Base-by-base conservation (phyloP, 495 filamentous ascomycete genomes). In the Staphylotrichum longicolle region DNA sequence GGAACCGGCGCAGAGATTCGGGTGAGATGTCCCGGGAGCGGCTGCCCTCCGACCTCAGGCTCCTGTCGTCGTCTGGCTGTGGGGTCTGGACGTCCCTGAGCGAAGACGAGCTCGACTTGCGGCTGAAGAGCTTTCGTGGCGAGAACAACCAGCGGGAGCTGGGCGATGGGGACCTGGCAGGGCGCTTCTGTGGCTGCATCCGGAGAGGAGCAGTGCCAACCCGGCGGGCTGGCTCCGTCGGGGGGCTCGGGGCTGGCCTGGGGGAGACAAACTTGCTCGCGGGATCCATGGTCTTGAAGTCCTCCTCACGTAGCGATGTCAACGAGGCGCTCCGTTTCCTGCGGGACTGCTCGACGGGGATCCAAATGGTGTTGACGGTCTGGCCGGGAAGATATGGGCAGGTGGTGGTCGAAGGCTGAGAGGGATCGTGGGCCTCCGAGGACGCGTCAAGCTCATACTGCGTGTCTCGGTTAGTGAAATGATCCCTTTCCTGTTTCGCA, bases 331-430 rank as follows among this genome's bases (percentile, higher is more conserved):
- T 83, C 30, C 81, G 77, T 47, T 72, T 66, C 45, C 80, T 73
- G 40, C 75, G 72, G 55, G 82, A 76, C 10, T 82, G 80, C 72
- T 95, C 86, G 55, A 86, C 77, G 9, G 92, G 92, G 4, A 96
- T 86, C 44, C 87, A 85, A 33, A 96, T 77, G 20, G 91, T 82
- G 69, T 96, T 96, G 70, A 96, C 83, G 1, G 82, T 82, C 72
- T 96, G 92, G 15, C 92, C 92, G 9, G 92, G 92, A 35, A 94
- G 83, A 58, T 93, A 85, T 20, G 92, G 92, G 68, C 91, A 96
- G n/a, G 80, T 73, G 7, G 84, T 90, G 10, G 92, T 94, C 11
- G 83, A 85, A 2, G 87, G 86, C 67, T 88, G 77, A 10, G 81
- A 74, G 30, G 86, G 75, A 73, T 93, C 89, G 73, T 89, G 85